Percentiles rank a stretch among this genome's conserved stretches.
phyloP scores from a whole-genome alignment of 441 rosid species.

The Gossypium gossypioides region DNA sequence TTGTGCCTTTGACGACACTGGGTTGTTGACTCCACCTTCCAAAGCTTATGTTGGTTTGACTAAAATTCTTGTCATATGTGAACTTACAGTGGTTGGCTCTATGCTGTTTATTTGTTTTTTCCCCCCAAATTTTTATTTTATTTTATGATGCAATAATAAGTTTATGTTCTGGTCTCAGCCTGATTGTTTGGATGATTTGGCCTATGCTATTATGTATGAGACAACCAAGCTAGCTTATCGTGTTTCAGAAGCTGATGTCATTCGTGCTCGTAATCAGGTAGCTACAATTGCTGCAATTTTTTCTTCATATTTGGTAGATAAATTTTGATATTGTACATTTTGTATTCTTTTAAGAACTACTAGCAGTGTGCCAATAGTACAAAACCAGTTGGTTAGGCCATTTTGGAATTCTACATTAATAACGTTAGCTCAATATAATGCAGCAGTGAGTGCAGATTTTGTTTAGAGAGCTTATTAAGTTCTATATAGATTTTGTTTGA shows the following conservation, averaged over 20 bases:
- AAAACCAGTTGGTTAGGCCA: not conserved
- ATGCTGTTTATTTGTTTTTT: not conserved
- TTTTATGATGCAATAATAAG: not conserved
- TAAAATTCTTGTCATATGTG: not conserved
- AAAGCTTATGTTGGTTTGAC: not conserved
- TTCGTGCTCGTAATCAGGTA: conserved; percentile 97
- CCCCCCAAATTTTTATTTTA: not conserved
- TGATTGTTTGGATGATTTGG: conserved; percentile 82
- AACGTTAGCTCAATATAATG: not conserved
- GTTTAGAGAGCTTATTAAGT: not conserved
- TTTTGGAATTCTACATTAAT: not conserved
- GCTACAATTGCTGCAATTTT: not conserved
- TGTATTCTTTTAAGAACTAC: not conserved
- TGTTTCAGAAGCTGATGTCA: conserved; percentile 90
- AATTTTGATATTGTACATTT: not conserved
- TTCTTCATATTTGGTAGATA: not conserved
- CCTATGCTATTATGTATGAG: conserved; percentile 85
- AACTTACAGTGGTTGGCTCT: not conserved
- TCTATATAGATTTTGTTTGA: not conserved
- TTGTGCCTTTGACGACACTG: no score
- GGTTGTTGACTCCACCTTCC: not conserved
- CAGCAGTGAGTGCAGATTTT: not conserved
- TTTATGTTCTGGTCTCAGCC: conserved; percentile 40
- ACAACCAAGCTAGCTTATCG: conserved; percentile 68
- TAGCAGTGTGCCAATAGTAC: not conserved